These are phyloP conservation scores for Chlorella vulgaris DNA, from an alignment of 139 green algal species.

Conservation along the genomic window DNA sequence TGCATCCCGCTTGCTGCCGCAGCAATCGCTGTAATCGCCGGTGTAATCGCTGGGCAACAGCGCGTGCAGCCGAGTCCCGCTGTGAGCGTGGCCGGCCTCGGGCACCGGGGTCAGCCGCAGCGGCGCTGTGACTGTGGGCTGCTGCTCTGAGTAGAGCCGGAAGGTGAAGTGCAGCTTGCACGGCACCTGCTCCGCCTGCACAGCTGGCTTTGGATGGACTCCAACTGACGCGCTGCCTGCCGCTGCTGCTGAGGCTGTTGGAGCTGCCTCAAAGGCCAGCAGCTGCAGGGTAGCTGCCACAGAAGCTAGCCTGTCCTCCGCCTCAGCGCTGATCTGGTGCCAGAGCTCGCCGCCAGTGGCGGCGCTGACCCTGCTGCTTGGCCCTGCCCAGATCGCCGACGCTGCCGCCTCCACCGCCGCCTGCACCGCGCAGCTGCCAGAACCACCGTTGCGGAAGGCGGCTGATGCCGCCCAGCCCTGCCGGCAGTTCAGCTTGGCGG, in stretches of 20 bases:
- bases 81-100: background rate
- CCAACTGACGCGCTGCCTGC: slow-evolving; percentile 1
- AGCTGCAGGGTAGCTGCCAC: slow-evolving; percentile 17
- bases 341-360: background rate
- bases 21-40: too few species aligned
- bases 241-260: background rate
- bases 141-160: background rate
- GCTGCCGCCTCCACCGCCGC: background rate
- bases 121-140: slow-evolving; percentile 4
- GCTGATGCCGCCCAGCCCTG: background rate
- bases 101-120: slow-evolving; percentile 2
- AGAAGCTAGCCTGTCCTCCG: background rate
- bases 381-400: background rate
- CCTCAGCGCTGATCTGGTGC: slow-evolving; percentile 3
- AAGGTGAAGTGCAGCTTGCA: slow-evolving; percentile 7
- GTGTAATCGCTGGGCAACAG: background rate
- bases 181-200: background rate
- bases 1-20: too few species aligned
- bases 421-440: background rate
- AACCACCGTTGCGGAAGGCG: too few species aligned
- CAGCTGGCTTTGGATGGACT: too few species aligned
- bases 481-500: background rate
- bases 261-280: slow-evolving; percentile 14
- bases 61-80: slow-evolving; percentile 17
- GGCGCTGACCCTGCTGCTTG: background rate